A percentile compares a stretch with the other conserved stretches of the same genome.
Evolutionary conservation across 495 filamentous ascomycete genomes (phyloP).

Genomic region (Hypoxylon intermedium): DNA sequence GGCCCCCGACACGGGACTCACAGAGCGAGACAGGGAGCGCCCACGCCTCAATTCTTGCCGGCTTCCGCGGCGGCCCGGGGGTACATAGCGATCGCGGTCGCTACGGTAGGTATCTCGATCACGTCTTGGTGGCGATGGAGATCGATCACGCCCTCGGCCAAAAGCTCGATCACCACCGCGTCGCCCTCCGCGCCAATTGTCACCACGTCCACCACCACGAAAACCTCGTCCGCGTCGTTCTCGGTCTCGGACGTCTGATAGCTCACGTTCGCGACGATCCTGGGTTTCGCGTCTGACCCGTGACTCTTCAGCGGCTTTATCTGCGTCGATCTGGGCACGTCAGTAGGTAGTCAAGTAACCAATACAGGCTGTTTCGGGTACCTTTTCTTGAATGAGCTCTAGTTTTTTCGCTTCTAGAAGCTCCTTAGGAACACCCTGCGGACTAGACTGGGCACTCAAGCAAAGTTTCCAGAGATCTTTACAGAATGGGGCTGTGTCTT

Average conservation of each 20-base stretch:
- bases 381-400: conserved; percentile 93
- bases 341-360: conserved; percentile 6
- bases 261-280: conserved; percentile 62
- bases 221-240: conserved; percentile 77
- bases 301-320: conserved; percentile 79
- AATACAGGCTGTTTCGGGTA: conserved; percentile 41
- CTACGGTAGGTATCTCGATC: conserved; percentile 50
- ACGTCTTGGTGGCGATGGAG: conserved; percentile 67
- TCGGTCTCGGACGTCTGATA: conserved; percentile 71
- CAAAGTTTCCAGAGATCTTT: conserved; percentile 92
- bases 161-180: conserved; percentile 58
- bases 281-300: conserved; percentile 67
- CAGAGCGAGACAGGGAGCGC: conserved; percentile 40
- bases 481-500: conserved; percentile 89
- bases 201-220: conserved; percentile 59
- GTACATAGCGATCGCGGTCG: conserved; percentile 59
- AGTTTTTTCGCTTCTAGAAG: conserved; percentile 94
- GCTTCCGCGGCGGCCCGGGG: conserved; percentile 50
- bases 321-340: conserved; percentile 72
- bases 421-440: conserved; percentile 92
- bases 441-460: conserved; percentile 85
- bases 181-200: conserved; percentile 54
- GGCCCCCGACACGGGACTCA: conserved; percentile 32
- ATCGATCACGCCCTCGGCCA: conserved; percentile 55
- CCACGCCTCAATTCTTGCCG: conserved; percentile 44